phyloP scores from a whole-genome alignment of 495 filamentous ascomycete species.

The Penicillium manginii region DNA sequence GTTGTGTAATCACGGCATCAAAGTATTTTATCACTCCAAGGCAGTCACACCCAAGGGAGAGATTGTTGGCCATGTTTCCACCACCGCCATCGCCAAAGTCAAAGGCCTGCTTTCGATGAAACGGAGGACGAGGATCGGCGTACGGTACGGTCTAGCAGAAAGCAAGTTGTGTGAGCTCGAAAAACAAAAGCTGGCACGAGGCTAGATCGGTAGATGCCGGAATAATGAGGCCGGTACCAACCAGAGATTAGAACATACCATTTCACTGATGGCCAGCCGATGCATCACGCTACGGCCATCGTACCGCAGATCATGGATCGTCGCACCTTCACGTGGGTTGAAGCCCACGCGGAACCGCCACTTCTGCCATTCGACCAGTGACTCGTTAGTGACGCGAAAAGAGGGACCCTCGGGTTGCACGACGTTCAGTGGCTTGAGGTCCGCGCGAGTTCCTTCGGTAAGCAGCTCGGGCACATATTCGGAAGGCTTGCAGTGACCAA shows the following conservation, averaged over 20 bases:
- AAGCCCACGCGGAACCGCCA: conserved; percentile 72
- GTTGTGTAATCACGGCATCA: conserved; percentile 58
- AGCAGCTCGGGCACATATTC: conserved; percentile 77
- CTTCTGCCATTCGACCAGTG: conserved; percentile 67
- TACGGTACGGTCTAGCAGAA: conserved; percentile 61
- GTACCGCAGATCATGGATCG: conserved; percentile 72
- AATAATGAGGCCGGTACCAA: too few relatives aligned
- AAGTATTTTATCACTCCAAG: conserved; percentile 72
- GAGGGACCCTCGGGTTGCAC: conserved; percentile 80
- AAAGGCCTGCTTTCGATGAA: conserved; percentile 72
- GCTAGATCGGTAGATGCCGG: not conserved
- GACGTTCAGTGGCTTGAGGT: conserved; percentile 79
- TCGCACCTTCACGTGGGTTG: conserved; percentile 70
- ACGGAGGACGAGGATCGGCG: conserved; percentile 67
- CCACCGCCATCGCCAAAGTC: conserved; percentile 74
- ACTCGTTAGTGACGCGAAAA: conserved; percentile 60
- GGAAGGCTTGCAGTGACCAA: conserved; percentile 48
- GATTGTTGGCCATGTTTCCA: conserved; percentile 70
- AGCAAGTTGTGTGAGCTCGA: not conserved
- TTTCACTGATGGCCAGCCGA: conserved; percentile 72
- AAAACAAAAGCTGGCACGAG: not conserved
- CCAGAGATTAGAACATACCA: conserved; percentile 46
- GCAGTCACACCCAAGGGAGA: conserved; percentile 71
- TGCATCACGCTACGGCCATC: conserved; percentile 75
- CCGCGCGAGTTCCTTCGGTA: conserved; percentile 56